phyloP scores from a whole-genome alignment of 1,284 basidiomycete genomes.

The Pyrrhoderma lamaoense region DNA sequence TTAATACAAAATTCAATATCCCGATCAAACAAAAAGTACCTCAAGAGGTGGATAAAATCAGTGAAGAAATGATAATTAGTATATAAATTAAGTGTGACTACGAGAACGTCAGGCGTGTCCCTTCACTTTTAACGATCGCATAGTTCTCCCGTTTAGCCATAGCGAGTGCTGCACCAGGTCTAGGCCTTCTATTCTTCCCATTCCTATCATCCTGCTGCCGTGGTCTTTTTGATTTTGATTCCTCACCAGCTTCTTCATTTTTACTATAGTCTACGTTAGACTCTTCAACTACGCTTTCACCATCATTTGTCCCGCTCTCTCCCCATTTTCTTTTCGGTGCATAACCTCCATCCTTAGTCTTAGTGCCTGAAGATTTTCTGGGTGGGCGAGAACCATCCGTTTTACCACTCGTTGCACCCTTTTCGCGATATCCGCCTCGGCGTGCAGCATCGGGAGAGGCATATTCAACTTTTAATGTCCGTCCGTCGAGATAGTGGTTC shows the following conservation, averaged over 20 bases:
- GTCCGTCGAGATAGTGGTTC: slow-evolving; percentile 80
- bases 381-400: slow-evolving; percentile 14
- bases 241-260: neutral
- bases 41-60: neutral
- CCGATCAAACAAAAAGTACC: neutral
- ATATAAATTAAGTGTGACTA: neutral
- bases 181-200: slow-evolving; percentile 42
- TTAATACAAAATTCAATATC: neutral
- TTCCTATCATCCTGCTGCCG: slow-evolving; percentile 22
- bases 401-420: slow-evolving; percentile 14
- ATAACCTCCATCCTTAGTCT: slow-evolving; percentile 2
- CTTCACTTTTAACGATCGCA: slow-evolving; percentile 73
- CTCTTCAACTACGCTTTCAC: too few relatives aligned
- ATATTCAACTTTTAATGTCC: slow-evolving; percentile 84
- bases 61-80: neutral
- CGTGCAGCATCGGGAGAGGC: slow-evolving; percentile 81
- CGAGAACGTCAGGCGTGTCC: slow-evolving; percentile 77
- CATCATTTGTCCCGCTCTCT: neutral
- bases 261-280: too few relatives aligned
- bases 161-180: slow-evolving; percentile 88
- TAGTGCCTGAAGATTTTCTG: neutral
- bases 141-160: slow-evolving; percentile 80
- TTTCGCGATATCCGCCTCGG: slow-evolving; percentile 35
- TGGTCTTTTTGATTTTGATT: slow-evolving; percentile 17
- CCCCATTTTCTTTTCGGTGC: neutral